A percentile compares a stretch with the other conserved stretches of the same genome.
Conservation (phyloP, 148 eudicot genomes). For the Cornus suecica region DNA sequence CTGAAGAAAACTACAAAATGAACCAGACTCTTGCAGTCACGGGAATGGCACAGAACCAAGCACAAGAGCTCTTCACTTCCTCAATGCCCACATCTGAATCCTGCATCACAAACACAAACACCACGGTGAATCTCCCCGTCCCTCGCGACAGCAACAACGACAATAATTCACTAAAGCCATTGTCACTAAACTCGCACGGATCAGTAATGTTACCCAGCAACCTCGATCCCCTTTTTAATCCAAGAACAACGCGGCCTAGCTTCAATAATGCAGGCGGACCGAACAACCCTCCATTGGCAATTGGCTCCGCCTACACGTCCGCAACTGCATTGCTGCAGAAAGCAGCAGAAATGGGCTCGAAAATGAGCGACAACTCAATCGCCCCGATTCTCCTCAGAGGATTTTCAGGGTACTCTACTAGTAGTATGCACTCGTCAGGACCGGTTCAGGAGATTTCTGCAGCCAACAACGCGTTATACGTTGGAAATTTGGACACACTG, state of each 20-base stretch:
- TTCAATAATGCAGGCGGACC: background rate
- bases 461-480: background rate
- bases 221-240: slow-evolving; percentile 21
- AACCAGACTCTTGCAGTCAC: slow-evolving; percentile 20
- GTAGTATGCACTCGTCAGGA: slow-evolving; percentile 6
- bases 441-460: slow-evolving; percentile 4
- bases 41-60: slow-evolving; percentile 8
- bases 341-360: slow-evolving; percentile 43
- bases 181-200: slow-evolving; percentile 9
- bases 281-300: background rate
- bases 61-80: slow-evolving; percentile 9
- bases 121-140: slow-evolving; percentile 6
- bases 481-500: slow-evolving; percentile 3
- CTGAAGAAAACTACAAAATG: slow-evolving; percentile 31
- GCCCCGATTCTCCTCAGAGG: slow-evolving; percentile 30
- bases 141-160: slow-evolving; percentile 9
- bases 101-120: background rate
- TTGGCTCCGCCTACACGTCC: slow-evolving; percentile 27
- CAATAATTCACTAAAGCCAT: background rate
- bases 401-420: slow-evolving; percentile 24
- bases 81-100: slow-evolving; percentile 5
- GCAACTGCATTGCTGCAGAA: slow-evolving; percentile 45
- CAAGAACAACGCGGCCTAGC: slow-evolving; percentile 12
- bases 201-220: background rate
- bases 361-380: slow-evolving; percentile 27